Percentiles rank a stretch among this genome's conserved stretches.
phyloP scores from a whole-genome alignment of 2,329 filamentous ascomycete species.

The Aspergillus persii region DNA sequence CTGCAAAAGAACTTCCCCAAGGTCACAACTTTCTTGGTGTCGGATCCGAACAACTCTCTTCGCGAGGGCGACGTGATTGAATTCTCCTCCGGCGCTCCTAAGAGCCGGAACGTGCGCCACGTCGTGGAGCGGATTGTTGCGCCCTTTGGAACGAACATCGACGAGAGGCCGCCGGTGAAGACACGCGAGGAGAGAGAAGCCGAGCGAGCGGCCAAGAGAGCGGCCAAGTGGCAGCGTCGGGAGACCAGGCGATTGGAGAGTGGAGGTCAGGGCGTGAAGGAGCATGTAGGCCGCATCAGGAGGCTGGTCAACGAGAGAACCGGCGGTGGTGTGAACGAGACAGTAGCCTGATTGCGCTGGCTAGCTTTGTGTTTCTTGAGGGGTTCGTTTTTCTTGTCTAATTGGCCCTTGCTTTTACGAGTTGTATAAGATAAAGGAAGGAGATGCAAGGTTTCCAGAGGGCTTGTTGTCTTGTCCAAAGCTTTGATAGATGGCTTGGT shows the following conservation, averaged over 20 bases:
- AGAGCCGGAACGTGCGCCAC: slow-evolving; percentile 39
- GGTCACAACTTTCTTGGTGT: slow-evolving; percentile 34
- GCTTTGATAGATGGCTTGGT: not conserved
- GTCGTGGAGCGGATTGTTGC: slow-evolving; percentile 44
- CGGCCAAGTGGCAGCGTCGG: slow-evolving; percentile 31
- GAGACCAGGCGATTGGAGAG: slow-evolving; percentile 25
- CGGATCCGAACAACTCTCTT: slow-evolving; percentile 42
- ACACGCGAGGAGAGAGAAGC: slow-evolving; percentile 35
- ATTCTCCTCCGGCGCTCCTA: slow-evolving; percentile 41
- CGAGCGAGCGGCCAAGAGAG: slow-evolving; percentile 29
- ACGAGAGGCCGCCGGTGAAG: slow-evolving; percentile 37
- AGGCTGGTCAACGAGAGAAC: slow-evolving; percentile 29
- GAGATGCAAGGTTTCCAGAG: not conserved
- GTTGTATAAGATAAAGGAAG: not conserved
- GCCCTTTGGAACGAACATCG: slow-evolving; percentile 38
- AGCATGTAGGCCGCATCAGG: slow-evolving; percentile 28
- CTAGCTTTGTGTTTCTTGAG: not conserved
- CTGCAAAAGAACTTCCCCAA: slow-evolving; percentile 40
- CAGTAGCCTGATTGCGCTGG: not conserved
- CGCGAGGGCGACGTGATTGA: slow-evolving; percentile 46
- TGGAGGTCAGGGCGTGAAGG: slow-evolving; percentile 17
- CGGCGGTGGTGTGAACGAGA: not conserved
- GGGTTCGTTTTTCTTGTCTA: not conserved
- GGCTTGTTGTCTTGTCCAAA: not conserved
- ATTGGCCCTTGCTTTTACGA: not conserved